Percentiles rank a stretch among this genome's conserved stretches.
These are phyloP conservation scores for Vararia minispora DNA, from an alignment of 768 basidiomycete species.

Conservation along the genomic window DNA sequence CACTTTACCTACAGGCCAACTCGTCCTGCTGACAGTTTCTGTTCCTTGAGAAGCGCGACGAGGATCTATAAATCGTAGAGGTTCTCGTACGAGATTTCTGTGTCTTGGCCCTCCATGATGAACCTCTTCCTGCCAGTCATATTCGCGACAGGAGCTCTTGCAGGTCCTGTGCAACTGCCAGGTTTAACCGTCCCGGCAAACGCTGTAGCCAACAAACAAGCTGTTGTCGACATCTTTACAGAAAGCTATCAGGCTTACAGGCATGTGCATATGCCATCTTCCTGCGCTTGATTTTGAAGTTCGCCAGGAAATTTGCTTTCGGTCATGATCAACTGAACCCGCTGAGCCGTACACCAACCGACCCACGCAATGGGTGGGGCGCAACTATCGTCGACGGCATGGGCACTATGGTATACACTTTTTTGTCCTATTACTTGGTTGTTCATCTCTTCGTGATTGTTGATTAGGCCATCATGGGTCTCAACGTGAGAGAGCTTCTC, in stretches of 20 bases:
- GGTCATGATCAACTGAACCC: slow-evolving; percentile 53
- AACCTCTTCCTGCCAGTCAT: too few species aligned
- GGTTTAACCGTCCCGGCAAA: slow-evolving; percentile 31
- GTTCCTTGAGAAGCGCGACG: too few species aligned
- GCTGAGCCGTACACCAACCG: slow-evolving; percentile 27
- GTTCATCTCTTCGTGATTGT: slow-evolving; percentile 40
- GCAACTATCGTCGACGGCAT: slow-evolving; percentile 55
- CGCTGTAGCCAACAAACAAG: slow-evolving; percentile 25
- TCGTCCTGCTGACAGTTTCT: too few species aligned
- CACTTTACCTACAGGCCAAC: too few species aligned
- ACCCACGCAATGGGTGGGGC: slow-evolving; percentile 35
- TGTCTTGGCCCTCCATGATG: too few species aligned
- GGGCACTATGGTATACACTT: slow-evolving; percentile 47
- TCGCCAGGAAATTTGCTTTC: slow-evolving; percentile 45
- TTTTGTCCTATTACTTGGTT: slow-evolving; percentile 13
- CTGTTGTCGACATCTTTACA: slow-evolving; percentile 38
- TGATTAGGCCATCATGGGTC: slow-evolving; percentile 45
- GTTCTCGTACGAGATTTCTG: too few species aligned
- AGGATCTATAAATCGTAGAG: too few species aligned
- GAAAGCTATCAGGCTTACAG: slow-evolving; percentile 46
- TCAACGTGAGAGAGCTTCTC: too few species aligned
- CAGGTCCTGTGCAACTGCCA: slow-evolving; percentile 33
- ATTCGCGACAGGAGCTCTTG: too few species aligned
- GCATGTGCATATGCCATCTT: too few species aligned
- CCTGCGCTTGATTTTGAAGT: too few species aligned